Evolutionary conservation across 2,329 filamentous ascomycete genomes (phyloP), one percentile per base, ranked within the genome.

Genomic region (Aschersonia sp.): DNA sequence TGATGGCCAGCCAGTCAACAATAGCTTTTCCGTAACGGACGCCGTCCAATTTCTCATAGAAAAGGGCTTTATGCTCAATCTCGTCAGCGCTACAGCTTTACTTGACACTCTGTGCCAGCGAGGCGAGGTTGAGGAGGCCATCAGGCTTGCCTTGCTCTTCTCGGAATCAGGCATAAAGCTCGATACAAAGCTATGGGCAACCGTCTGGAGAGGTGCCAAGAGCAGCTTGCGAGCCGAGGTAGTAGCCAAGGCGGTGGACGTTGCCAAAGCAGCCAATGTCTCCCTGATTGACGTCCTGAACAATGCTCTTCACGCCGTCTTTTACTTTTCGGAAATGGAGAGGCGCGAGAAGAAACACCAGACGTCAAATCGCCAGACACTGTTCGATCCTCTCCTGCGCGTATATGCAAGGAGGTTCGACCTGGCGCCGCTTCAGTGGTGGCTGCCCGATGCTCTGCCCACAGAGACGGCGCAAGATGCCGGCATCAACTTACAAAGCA

Each of bases 191-290:
- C 82, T 86, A 0, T 86, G 82, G 59, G 71, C 80, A 1, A 79
- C 80, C 31, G 68, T 95, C 35, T 73, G 94, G 42, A 76, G 82
- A 50, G 82, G 83, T 32, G 83, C 85, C 46, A 86, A 87, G 54
- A 59, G 61, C 4, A 69, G 69, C 28, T 62, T 70, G 30, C 72
- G 85, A 51, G 66, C 72, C 4, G 61, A 68, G 3, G 71, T 72
- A 30, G 68, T 88, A n/a, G 48, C 52, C 12, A 56, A 56, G 32
- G 58, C 63, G 1, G 51, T 66, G 31, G 66, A 65, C 9, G 55
- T 68, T 1, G 65, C 63, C 43, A 66, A 68, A 32, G 70, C 84
- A 43, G 69, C 82, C 46, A 61, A 71, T 4, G 68, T 67, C 44
- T 54, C 71, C 2, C 51, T 55, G 12, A 53, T 59, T 3, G 57